Base-by-base conservation (phyloP, 2,329 filamentous ascomycete species). In the Xylariaceae sp. region DNA sequence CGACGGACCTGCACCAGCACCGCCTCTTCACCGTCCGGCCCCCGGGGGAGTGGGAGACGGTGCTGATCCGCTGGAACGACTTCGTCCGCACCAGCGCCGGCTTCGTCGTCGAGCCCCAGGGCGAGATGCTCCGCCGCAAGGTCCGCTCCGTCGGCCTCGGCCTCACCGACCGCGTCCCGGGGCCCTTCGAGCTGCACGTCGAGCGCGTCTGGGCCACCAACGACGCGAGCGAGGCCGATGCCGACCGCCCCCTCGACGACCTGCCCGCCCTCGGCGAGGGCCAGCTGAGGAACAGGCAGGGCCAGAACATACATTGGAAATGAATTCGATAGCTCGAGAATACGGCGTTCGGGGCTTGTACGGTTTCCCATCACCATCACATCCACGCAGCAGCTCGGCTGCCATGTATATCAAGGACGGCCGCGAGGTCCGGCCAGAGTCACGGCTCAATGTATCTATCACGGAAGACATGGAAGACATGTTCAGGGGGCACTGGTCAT, bases 51-150 rank as follows among this genome's bases (percentile, higher is more conserved):
- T 98, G 92, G 92, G 90, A 98, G 68, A 95, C 92, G 2, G 75
- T 95, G n/a, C 60, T 93, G 29, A 82, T 98, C 43, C 83, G 83
- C 42, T 92, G 89, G 73, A 82, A 80, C 48, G 87, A 94, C 45
- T 96, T 98, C 61, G 90, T 98, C 38, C 73, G 92, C 43, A 98
- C 92, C 11, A 96, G 95, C 55, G 77, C 93, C 52, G 92, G 92
- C 5, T 78, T 85, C 50, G 86, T 94, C 2, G 80, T 95, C 5
- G 89, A 96, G 64, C 92, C 92, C 19, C 90, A 96, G 67, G 80
- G 81, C 10, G 88, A 93, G 57, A 80, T 98, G 60, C 63, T 95
- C 56, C 77, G 83, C 42, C 83, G 93, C 51, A 89, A 87, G 58
- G 80, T 98, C 19, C 75, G 78, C 53, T 93, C 80, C 18, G 68